Conservation (phyloP, 1,139 yeast genomes). For the Blastobotrys capitulatus region DNA sequence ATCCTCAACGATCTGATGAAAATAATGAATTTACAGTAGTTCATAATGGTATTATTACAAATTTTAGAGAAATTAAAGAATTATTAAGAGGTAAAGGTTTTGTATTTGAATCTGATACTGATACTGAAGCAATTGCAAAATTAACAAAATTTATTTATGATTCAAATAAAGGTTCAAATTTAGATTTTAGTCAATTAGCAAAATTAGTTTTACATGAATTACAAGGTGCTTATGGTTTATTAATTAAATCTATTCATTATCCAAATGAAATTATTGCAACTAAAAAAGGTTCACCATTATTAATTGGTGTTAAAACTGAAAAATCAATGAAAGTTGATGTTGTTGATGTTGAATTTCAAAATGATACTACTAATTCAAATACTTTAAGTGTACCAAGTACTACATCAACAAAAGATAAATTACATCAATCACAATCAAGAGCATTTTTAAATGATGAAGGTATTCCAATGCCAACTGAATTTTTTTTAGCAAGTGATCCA, state of each 20-base stretch:
- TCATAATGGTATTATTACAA: conserved; percentile 97
- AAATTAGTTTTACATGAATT: conserved; percentile 89
- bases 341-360: conserved; percentile 97
- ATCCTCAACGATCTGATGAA: conserved; percentile 90
- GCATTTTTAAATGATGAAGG: conserved; percentile 92
- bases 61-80: conserved; percentile 84
- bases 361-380: conserved; percentile 30
- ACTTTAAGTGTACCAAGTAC: conserved; percentile 12
- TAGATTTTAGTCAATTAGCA: conserved; percentile 88
- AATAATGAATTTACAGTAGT: conserved; percentile 83
- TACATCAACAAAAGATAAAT: conserved; percentile 35
- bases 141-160: conserved; percentile 88
- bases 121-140: conserved; percentile 96
- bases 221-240: conserved; percentile 96
- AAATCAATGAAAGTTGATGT: conserved; percentile 94
- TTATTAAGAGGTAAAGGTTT: conserved; percentile 75
- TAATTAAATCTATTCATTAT: conserved; percentile 85
- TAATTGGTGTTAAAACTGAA: conserved; percentile 96
- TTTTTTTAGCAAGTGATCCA: conserved; percentile 94
- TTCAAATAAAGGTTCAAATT: conserved; percentile 62
- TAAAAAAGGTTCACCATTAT: conserved; percentile 95
- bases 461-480: conserved; percentile 89
- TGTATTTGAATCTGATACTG: conserved; percentile 87
- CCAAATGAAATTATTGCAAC: conserved; percentile 97
- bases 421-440: conserved; percentile 88